Conservation (phyloP, 106 monocot genomes). For the Alisma plantagoaquatica region DNA sequence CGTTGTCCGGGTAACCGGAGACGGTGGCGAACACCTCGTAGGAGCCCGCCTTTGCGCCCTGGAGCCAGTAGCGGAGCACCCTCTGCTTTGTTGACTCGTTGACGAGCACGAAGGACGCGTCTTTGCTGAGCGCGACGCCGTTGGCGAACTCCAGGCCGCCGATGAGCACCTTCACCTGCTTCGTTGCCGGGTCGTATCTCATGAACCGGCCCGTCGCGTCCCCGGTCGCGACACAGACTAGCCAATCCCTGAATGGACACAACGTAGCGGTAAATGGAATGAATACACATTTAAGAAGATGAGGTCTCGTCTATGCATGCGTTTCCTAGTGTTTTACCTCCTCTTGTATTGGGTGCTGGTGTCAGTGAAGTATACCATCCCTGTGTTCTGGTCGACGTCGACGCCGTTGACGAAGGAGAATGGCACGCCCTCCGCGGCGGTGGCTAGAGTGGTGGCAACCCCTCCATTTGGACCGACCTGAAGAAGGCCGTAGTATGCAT, state of each 20-base stretch:
- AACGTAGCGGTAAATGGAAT: not conserved
- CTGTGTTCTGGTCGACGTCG: not conserved
- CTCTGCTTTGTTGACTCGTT: conserved; percentile 29
- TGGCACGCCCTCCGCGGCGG: not conserved
- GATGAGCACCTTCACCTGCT: conserved; percentile 23
- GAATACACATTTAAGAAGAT: no score
- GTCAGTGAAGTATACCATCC: not conserved
- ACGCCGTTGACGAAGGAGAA: not conserved
- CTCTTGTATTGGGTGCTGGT: conserved; percentile 4
- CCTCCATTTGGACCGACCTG: conserved; percentile 3
- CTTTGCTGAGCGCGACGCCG: conserved; percentile 37
- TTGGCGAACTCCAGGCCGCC: conserved; percentile 37
- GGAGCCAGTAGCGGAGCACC: conserved; percentile 30
- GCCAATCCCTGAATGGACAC: conserved; percentile 23
- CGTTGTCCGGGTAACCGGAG: conserved; percentile 58
- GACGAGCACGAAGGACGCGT: conserved; percentile 28
- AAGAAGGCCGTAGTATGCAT: conserved; percentile 54
- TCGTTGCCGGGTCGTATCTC: conserved; percentile 30
- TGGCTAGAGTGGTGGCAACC: not conserved
- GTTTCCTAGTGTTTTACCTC: not conserved
- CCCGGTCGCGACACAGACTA: conserved; percentile 19
- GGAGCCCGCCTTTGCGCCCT: not conserved
- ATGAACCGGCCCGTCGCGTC: no score
- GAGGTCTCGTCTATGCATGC: no score
- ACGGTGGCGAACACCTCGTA: conserved; percentile 26